Evolutionary conservation across 2,329 filamentous ascomycete species (phyloP).

Genomic region (Talaromyces sp.): DNA sequence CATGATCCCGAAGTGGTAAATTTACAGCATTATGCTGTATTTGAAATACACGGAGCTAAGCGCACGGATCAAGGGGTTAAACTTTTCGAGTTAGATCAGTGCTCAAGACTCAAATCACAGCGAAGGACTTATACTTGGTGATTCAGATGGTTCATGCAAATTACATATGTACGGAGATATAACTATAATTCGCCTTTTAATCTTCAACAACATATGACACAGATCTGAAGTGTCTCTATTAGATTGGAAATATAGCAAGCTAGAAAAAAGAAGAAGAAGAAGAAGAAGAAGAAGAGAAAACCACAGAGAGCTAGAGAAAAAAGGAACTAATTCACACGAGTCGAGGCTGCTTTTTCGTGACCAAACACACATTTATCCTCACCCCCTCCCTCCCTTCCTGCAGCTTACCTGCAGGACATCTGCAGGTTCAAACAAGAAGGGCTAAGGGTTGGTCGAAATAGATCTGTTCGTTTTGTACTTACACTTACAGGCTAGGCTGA

Average conservation of each 20-base stretch:
- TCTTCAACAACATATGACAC: background rate
- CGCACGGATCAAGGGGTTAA: constrained; percentile 1
- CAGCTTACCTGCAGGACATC: constrained; percentile 3
- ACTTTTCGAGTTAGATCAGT: constrained; percentile 7
- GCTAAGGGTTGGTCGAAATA: background rate
- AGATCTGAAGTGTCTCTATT: background rate
- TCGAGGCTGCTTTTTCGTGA: constrained; percentile 1
- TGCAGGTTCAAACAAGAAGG: constrained; percentile 9
- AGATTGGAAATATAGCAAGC: too few species aligned
- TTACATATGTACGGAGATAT: background rate
- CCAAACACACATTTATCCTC: background rate
- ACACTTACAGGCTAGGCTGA: background rate
- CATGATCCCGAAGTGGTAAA: background rate
- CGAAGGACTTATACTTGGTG: background rate
- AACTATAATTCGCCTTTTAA: background rate
- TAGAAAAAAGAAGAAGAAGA: too few species aligned
- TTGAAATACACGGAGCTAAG: background rate
- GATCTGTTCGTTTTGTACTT: background rate
- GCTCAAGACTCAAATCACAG: background rate
- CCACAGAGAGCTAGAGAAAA: background rate
- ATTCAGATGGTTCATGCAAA: background rate
- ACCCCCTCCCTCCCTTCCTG: constrained; percentile 2
- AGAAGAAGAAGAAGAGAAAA: too few species aligned
- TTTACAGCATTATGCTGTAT: background rate
- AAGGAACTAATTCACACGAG: constrained; percentile 6